Evolutionary conservation across 306 rosid species (phyloP).

Genomic region (Myrica gale): DNA sequence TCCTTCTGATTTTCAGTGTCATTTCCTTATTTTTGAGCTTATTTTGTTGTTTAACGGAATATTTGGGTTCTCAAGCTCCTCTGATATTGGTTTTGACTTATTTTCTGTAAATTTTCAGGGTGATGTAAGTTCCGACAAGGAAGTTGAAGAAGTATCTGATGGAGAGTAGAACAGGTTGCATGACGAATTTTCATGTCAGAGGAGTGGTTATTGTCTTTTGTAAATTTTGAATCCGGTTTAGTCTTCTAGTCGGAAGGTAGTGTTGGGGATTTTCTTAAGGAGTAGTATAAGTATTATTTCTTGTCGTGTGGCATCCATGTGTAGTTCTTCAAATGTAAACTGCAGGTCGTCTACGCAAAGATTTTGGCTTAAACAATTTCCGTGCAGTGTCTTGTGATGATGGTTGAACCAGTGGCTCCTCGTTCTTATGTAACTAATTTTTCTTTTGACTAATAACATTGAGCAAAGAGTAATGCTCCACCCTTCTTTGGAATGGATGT

Average conservation of each 20-base stretch:
- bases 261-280: background rate
- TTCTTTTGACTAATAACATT: background rate
- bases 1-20: background rate
- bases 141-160: constrained; percentile 47
- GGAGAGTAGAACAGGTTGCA: constrained; percentile 43
- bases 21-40: background rate
- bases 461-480: background rate
- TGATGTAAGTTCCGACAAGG: constrained; percentile 39
- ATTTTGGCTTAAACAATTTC: background rate
- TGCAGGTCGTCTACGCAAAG: background rate
- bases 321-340: background rate
- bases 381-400: background rate
- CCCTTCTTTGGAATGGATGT: background rate
- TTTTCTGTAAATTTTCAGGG: constrained; percentile 34
- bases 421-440: background rate
- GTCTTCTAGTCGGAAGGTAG: background rate
- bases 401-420: background rate
- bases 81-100: background rate
- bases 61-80: no score
- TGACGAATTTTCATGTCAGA: background rate
- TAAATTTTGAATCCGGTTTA: constrained; percentile 24
- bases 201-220: constrained; percentile 9
- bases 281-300: background rate
- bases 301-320: background rate
- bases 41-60: background rate